A percentile compares a stretch with the other conserved stretches of the same genome.
These are phyloP conservation scores for Ascochyta rabiei DNA, from an alignment of 2,329 filamentous ascomycete species.

Conservation along the genomic window DNA sequence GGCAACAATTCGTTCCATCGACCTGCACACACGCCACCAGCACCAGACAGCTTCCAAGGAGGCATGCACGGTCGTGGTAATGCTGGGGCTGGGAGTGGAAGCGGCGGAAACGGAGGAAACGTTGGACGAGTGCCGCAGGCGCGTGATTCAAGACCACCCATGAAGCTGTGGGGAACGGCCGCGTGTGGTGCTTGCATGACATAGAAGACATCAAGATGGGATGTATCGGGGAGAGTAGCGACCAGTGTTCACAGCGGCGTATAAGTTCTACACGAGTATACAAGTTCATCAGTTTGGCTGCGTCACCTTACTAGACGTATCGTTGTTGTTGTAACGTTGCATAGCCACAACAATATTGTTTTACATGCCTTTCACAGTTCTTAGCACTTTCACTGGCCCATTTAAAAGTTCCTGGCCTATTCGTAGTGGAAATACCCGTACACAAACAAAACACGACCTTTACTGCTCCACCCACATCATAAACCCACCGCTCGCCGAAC, in stretches of 20 bases:
- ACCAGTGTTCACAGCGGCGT: not conserved
- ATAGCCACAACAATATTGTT: no score
- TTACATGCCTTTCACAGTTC: no score
- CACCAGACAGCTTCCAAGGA: conserved; percentile 37
- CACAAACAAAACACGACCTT: no score
- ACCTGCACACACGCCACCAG: conserved; percentile 25
- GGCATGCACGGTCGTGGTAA: conserved; percentile 39
- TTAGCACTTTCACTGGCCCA: no score
- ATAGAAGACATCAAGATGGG: not conserved
- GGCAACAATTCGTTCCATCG: conserved; percentile 29
- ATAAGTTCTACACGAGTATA: not conserved
- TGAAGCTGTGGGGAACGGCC: conserved; percentile 34
- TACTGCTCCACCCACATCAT: no score
- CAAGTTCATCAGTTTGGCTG: no score
- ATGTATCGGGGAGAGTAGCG: not conserved
- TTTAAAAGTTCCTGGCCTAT: no score
- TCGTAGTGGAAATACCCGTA: no score
- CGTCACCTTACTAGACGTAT: no score
- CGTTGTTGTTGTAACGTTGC: no score
- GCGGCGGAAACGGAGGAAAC: conserved; percentile 17
- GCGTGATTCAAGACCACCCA: conserved; percentile 35
- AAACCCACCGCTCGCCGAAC: not conserved
- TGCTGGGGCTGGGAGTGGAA: conserved; percentile 23
- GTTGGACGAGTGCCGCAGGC: conserved; percentile 29
- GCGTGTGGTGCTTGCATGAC: conserved; percentile 41